These are phyloP conservation scores for Quercus lobata DNA, from an alignment of 331 rosid species.

Conservation along the genomic window DNA sequence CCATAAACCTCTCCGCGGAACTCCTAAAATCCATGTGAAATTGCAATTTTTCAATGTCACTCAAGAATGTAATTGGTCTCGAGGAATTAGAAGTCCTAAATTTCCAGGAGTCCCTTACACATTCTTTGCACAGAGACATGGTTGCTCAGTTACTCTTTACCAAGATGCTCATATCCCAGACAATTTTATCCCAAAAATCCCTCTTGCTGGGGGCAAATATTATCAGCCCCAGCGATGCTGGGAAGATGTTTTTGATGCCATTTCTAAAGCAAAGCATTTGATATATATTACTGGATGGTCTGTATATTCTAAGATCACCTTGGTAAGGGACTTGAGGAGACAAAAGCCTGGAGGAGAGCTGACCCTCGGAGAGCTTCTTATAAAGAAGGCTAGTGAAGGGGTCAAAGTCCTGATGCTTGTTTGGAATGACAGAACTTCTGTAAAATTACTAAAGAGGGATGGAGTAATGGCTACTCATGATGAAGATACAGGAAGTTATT, in stretches of 20 bases:
- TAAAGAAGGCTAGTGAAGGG: slow-evolving; percentile 43
- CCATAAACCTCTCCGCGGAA: slow-evolving; percentile 13
- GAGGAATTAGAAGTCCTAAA: slow-evolving; percentile 25
- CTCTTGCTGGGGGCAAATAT: slow-evolving; percentile 23
- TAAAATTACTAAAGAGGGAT: slow-evolving; percentile 37
- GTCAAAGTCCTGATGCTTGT: slow-evolving; percentile 45
- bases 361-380: slow-evolving; percentile 42
- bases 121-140: slow-evolving; percentile 37
- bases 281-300: slow-evolving; percentile 55
- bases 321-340: slow-evolving; percentile 27
- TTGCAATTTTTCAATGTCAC: slow-evolving; percentile 19
- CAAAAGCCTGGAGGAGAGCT: slow-evolving; percentile 21
- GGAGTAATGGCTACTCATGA: slow-evolving; percentile 54
- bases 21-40: slow-evolving; percentile 31
- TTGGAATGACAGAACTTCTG: slow-evolving; percentile 49
- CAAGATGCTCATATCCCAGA: slow-evolving; percentile 49
- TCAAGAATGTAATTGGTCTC: slow-evolving; percentile 27
- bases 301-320: slow-evolving; percentile 30
- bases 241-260: slow-evolving; percentile 51
- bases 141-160: slow-evolving; percentile 46
- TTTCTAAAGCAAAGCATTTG: slow-evolving; percentile 35
- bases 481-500: slow-evolving; percentile 40
- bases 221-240: slow-evolving; percentile 39
- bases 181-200: slow-evolving; percentile 24
- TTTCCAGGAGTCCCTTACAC: slow-evolving; percentile 43